Evolutionary conservation across 2,329 filamentous ascomycete species (phyloP), one percentile per base, ranked within the genome.

Genomic region (Neonectria coccinea): DNA sequence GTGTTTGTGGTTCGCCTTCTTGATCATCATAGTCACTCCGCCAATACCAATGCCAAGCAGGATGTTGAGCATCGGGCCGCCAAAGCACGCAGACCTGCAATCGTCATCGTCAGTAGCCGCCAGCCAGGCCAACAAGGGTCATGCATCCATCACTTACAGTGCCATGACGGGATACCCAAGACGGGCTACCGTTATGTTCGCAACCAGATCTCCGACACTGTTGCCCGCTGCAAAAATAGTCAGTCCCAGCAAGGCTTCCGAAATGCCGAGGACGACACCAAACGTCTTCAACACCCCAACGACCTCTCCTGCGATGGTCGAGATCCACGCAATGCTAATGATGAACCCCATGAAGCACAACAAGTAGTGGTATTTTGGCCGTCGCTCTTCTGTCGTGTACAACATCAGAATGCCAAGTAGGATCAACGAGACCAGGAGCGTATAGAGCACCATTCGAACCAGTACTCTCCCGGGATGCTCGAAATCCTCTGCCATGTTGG

Each of bases 21-120:
- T 86, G 16, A 97, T 84, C 61, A 92, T 94, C 86, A 97, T 96
- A 76, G 94, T 97, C 42, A 93, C 86, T 16, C 96, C 96, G 27
- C 92, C 92, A 4, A 98, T 84, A n/a, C 96, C 96, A 56, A 99
- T 94, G 0, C 96, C 96, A 4, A 99, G 87, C 0, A 99, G 82
- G 67, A 99, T 99, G 73, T 99, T 99, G 44, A 99, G 87, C 93
- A 99, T 95, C 0, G 96, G 96, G 0, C 96, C 97, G n/a, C 96
- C 96, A 77, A 99, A 97, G 77, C 96, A 99, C 5, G 96, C 96
- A 36, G 92, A 94, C 44, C 86, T 88, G 64, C n/a, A 27, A 36
- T 8, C 18, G 14, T n/a, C 2, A 42, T 25, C 7, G 54, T 71
- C 29, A 72, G 70, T 31, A 9, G 42, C 8, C 14, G 18, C 29